Evolutionary conservation across 306 rosid species (phyloP).

Genomic region (barrel medic (Medicago truncatula)): MtrunA17r5.0-ANR NC_053043.1:41611501-41612000

Average conservation of each 20-base stretch:
- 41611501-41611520: not conserved
- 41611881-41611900: constrained; percentile 23
- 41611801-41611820: not conserved
- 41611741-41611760: constrained; percentile 39
- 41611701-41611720: constrained; percentile 12
- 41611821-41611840: constrained; percentile 27
- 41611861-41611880: constrained; percentile 26
- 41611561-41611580: constrained; percentile 21
- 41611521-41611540: constrained; percentile 17
- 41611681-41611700: constrained; percentile 21
- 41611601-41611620: constrained; percentile 63
- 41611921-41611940: constrained; percentile 12
- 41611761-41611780: constrained; percentile 2
- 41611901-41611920: constrained; percentile 8
- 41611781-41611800: too few relatives aligned
- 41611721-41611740: constrained; percentile 41
- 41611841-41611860: constrained; percentile 45
- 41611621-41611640: constrained; percentile 54
- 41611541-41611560: constrained; percentile 15
- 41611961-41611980: not conserved
- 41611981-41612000: constrained; percentile 13
- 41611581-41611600: constrained; percentile 70
- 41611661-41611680: constrained; percentile 31
- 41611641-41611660: constrained; percentile 24
- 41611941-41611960: not conserved